Base-by-base conservation (phyloP, 2,329 filamentous ascomycete species). In the Hypomyces rosellus region DNA sequence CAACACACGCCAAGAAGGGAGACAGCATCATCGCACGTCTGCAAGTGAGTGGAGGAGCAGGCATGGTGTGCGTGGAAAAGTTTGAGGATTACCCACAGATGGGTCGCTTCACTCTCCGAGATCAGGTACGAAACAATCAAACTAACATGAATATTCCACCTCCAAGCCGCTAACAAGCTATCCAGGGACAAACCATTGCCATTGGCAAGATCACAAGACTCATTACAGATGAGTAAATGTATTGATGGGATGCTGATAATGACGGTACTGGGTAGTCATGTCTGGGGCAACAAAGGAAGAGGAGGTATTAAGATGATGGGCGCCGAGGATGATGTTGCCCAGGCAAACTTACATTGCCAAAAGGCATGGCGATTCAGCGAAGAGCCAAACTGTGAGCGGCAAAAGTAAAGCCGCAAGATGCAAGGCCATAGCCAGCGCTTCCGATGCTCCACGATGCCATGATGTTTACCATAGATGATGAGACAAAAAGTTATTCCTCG, bases 161-260 rank as follows among this genome's bases (percentile, higher is more conserved):
- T 30, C 2, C 2, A 2, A 30, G 25, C 25, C 25, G 43, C 51
- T 46, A 46, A 41, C 34, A 45, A 48, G 25, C 3, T 30, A 30
- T 30, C 49, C 65, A 97, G 85, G 93, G 93, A 62, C 92, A 97
- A 87, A 99, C 93, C 0, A 96, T 99, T 74, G 93, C 93, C 50
- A 99, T 99, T 74, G 93, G 93, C 65, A 99, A 99, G 81, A 95
- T 99, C 69, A 96, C 89, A 53, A 96, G 91, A 79, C 80, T 99
- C 56, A 76, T 82, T 61, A 72, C 65, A 40, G 43, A 43, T 34
- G 50, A 52, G 39, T 44, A 36, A 12, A 34, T 38, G 25, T 30
- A 11, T 30, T 30, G 25, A 30, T 30, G 25, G 25, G 25, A 30
- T 30, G 25, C 37, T 3, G 39, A 20, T 42, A 14, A 42, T 42